phyloP scores from a whole-genome alignment of 2,329 filamentous ascomycete species.

The Chrysoporthe deuterocubensis region DNA sequence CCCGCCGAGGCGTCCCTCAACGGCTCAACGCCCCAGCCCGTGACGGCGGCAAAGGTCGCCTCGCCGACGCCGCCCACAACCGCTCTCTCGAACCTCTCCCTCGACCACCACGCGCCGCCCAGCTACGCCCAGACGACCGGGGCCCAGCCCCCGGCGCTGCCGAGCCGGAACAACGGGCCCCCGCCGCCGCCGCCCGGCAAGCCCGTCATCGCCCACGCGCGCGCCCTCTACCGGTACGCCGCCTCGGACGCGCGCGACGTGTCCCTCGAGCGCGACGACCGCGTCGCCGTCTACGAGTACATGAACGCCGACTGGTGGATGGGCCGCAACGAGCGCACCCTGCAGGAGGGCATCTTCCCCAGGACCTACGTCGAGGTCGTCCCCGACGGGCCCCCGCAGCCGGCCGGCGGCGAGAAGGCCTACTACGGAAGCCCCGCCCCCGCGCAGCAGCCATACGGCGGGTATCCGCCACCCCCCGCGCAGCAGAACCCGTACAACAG shows the following conservation, averaged over 20 bases:
- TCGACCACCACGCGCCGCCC: conserved; percentile 48
- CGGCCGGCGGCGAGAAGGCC: conserved; percentile 32
- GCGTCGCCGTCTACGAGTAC: conserved; percentile 81
- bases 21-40: conserved; percentile 46
- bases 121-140: conserved; percentile 54
- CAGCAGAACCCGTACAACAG: conserved; percentile 68
- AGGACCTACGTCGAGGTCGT: conserved; percentile 82
- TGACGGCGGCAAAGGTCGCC: conserved; percentile 33
- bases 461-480: conserved; percentile 46
- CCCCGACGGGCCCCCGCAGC: conserved; percentile 38
- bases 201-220: conserved; percentile 71
- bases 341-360: conserved; percentile 92
- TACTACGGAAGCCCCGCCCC: conserved; percentile 11
- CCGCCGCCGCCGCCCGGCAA: conserved; percentile 50
- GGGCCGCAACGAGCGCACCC: conserved; percentile 82
- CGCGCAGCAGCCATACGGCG: conserved; percentile 39
- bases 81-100: conserved; percentile 45
- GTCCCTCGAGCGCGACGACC: conserved; percentile 78
- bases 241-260: conserved; percentile 82
- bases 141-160: conserved; percentile 38
- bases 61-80: conserved; percentile 29
- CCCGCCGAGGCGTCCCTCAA: conserved; percentile 70
- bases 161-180: conserved; percentile 38
- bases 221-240: conserved; percentile 82
- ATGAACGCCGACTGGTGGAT: conserved; percentile 99